Conservation (phyloP, 1,284 basidiomycete genomes). For the Rhodotorula sp. region DNA sequence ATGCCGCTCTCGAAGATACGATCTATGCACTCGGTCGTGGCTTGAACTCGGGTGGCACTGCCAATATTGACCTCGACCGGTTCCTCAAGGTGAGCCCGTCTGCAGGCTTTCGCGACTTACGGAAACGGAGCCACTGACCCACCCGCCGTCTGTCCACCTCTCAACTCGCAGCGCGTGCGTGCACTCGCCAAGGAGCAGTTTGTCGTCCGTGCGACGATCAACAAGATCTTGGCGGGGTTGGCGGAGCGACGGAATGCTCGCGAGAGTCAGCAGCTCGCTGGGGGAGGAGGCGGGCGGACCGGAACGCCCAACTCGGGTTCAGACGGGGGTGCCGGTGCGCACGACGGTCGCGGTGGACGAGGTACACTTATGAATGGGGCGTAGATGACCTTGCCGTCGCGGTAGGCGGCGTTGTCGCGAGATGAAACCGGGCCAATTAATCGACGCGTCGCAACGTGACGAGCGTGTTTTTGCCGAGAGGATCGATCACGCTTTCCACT, state of each 20-base stretch:
- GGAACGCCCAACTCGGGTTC: neutral
- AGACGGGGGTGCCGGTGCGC: neutral
- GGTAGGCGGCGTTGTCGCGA: neutral
- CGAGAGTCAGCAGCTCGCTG: neutral
- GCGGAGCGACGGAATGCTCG: slow-evolving; percentile 1
- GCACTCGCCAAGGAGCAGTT: slow-evolving; percentile 90
- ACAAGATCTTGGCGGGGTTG: slow-evolving; percentile 44
- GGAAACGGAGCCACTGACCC: neutral
- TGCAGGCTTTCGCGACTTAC: neutral
- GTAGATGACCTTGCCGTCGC: neutral
- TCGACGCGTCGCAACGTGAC: slow-evolving; percentile 7
- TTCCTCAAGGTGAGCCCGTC: slow-evolving; percentile 71
- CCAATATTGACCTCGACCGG: slow-evolving; percentile 80
- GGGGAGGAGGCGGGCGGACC: neutral
- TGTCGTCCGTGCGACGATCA: slow-evolving; percentile 59
- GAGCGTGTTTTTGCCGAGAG: too few species aligned
- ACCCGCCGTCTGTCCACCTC: neutral
- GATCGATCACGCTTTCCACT: too few species aligned
- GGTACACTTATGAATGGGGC: neutral
- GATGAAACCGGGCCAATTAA: neutral
- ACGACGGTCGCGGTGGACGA: neutral
- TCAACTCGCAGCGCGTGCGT: slow-evolving; percentile 65
- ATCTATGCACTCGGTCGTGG: slow-evolving; percentile 95
- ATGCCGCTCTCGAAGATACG: slow-evolving; percentile 96
- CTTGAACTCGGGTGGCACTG: slow-evolving; percentile 68